Base-by-base conservation (phyloP, 345 rosid genomes). In the Salix arbutifolia region DNA sequence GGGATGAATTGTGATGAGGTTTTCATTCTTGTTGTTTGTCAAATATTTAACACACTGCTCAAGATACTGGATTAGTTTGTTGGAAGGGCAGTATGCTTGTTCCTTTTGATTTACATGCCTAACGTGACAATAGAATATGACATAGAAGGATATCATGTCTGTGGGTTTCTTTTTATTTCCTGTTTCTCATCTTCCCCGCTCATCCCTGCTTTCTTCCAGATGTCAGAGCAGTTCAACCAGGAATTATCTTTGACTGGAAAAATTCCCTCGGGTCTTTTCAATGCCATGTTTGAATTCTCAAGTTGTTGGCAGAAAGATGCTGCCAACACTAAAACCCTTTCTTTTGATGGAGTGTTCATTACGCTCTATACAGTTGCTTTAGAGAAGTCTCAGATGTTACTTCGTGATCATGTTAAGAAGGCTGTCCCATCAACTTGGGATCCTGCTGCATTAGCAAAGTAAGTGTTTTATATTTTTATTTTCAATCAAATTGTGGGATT, bases 141-240 rank as follows among this genome's bases (percentile, higher is more conserved):
- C 19, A 8, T 18, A 13, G 76, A 66, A 77, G 44, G 30, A 31
- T 28, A 28, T 19, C 17, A 21, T 26, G 46, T 71, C 67, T 67
- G 31, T 65, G n/a, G 50, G 23, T 73, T 28, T 25, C 35, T 28
- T 74, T 65, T 33, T 61, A 17, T 71, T 42, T 50, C 52, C 38
- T 65, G 42, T 60, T 72, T 44, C 52, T 53, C 52, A 53, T 71
- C 48, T 7, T 52, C 52, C 58, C 40, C 74, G 53, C 65, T 3
- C 65, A 67, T 67, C 38, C 61, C 37, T 44, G 35, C 53, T 71
- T 77, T 67, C 79, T 40, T 62, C 5, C 81, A 95, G 99, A 95
- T 95, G 99, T 88, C 99, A 30, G 99, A 93, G 90, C 97, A 93
- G 80, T 93, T 95, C 85, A 95, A 95, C 82, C 98, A 90, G 73